Base-by-base conservation (phyloP, 1,139 yeast genomes). In the Debaryomyces robertsiae region DNA sequence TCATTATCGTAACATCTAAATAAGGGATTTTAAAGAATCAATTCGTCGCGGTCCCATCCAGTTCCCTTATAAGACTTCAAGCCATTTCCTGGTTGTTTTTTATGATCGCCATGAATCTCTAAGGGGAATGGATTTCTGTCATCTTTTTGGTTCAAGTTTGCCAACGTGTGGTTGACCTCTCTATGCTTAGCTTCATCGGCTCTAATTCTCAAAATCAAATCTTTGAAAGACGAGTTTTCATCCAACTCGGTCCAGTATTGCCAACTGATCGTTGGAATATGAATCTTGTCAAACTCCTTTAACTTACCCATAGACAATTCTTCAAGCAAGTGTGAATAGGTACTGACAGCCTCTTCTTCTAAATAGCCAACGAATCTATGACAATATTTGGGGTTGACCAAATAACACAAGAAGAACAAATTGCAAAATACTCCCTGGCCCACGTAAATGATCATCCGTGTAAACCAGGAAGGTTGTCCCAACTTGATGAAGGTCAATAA, bases 331-430 rank as follows among this genome's bases (percentile, higher is more conserved):
- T 85, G 81, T 2, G 86, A 69, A 56, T 84, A 84, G 0, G 93
- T 84, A 43, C 77, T 68, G 13, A 84, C 88, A 1, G 91, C 91
- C 57, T 84, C 91, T 56, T 84, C 93, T 58, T 84, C 93, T 34
- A 84, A 67, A 57, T 84, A 84, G 2, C 93, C 93, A 33, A 84
- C 93, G 57, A 84, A 83, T 45, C 93, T 65, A 54, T 84, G 93
- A 52, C 91, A 84, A 42, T 81, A 75, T 38, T 73, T 72, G 10
- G 93, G 91, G 45, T 75, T 71, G 30, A 77, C 48, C 42, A 84
- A 62, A 60, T 84, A 84, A 32, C 75, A 64, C 40, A 82, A 58
- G 60, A 84, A 84, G 68, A 84, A 84, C 18, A 75, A 41, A 59
- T 84, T 84, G 60, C 81, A 76, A 58, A 84, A 84, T 3, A 84